phyloP scores from a whole-genome alignment of 2,329 filamentous ascomycete genomes.

The Alternaria tenuissima region DNA sequence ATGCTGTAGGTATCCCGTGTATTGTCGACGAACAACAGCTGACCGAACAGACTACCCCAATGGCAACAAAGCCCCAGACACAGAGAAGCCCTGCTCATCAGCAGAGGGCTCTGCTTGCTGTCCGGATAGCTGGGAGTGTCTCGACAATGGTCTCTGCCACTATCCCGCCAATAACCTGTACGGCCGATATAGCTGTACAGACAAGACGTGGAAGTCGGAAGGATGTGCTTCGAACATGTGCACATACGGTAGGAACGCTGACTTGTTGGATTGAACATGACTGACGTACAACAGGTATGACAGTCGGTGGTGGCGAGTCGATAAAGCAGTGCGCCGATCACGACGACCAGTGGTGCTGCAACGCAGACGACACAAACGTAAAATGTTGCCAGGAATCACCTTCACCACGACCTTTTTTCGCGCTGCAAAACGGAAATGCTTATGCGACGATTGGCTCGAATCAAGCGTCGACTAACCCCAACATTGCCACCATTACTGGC shows the following conservation, averaged over 20 bases:
- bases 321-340: conserved; percentile 46
- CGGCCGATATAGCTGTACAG: conserved; percentile 49
- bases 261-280: neutral
- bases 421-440: conserved; percentile 38
- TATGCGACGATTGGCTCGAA: conserved; percentile 45
- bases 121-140: conserved; percentile 47
- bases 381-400: conserved; percentile 47
- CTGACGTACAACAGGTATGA: conserved; percentile 29
- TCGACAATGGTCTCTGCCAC: conserved; percentile 50
- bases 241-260: conserved; percentile 38
- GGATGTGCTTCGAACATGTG: conserved; percentile 47
- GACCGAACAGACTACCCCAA: conserved; percentile 47
- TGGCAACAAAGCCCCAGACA: conserved; percentile 34
- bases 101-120: conserved; percentile 47
- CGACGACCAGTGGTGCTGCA: conserved; percentile 48
- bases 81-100: conserved; percentile 47
- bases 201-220: conserved; percentile 43
- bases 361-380: conserved; percentile 37
- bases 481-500: conserved; percentile 40
- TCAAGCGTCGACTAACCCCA: conserved; percentile 25
- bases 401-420: conserved; percentile 43
- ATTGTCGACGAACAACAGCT: neutral
- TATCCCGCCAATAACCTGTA: conserved; percentile 36
- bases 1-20: conserved; percentile 37
- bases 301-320: conserved; percentile 38